Evolutionary conservation across 1,284 basidiomycete genomes (phyloP).

Genomic region (Pholiota adiposa): DNA sequence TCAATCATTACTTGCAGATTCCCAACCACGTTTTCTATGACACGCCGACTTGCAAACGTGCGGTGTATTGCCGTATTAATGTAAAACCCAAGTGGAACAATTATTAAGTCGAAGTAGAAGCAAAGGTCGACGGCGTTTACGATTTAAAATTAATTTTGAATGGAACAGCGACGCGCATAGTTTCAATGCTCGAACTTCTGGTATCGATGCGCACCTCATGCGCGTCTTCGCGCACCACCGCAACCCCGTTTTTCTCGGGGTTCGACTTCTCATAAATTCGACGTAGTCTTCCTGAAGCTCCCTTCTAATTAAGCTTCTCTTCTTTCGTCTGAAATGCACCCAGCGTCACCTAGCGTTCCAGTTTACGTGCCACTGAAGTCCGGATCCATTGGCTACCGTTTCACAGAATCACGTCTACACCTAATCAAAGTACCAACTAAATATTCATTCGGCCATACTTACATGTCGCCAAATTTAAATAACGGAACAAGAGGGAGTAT

Average conservation of each 20-base stretch:
- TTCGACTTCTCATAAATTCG: not conserved
- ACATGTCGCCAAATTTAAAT: not conserved
- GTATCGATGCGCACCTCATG: not conserved
- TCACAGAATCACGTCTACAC: not conserved
- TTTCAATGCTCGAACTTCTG: not conserved
- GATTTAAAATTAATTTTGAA: no score
- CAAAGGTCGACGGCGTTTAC: no score
- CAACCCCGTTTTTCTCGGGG: constrained; percentile 1
- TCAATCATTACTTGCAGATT: no score
- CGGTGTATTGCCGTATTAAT: no score
- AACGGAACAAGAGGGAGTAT: not conserved
- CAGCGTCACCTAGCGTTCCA: not conserved
- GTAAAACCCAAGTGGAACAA: no score
- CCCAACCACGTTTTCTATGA: no score
- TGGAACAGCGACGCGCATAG: no score
- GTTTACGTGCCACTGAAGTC: not conserved
- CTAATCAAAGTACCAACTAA: not conserved
- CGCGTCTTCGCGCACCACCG: no score
- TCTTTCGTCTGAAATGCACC: not conserved
- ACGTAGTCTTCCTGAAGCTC: not conserved
- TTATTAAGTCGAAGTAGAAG: no score
- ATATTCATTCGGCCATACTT: not conserved
- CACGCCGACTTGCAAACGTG: no score
- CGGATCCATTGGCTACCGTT: not conserved
- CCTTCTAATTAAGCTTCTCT: not conserved